Evolutionary conservation across 2,329 filamentous ascomycete species (phyloP).

Genomic region (Diaporthe ilicicola): DNA sequence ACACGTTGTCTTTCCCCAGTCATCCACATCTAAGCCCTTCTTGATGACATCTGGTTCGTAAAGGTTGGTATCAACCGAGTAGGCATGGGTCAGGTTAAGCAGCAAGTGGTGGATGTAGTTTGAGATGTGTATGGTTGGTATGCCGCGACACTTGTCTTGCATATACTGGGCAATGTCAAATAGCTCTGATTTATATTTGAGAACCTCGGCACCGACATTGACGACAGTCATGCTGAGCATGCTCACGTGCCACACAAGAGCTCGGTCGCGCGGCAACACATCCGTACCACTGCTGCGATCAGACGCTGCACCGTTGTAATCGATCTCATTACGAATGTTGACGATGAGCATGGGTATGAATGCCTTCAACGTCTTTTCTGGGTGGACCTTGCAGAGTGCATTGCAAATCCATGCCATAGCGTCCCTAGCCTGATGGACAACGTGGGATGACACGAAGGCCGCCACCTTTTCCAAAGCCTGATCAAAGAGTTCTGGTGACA

Average conservation of each 20-base stretch:
- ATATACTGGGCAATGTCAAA: slow-evolving; percentile 94
- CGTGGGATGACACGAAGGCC: slow-evolving; percentile 89
- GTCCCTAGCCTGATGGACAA: slow-evolving; percentile 95
- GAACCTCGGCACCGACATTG: slow-evolving; percentile 88
- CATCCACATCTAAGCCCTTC: slow-evolving; percentile 75
- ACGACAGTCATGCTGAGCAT: slow-evolving; percentile 98
- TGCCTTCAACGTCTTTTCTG: slow-evolving; percentile 89
- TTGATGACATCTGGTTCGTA: slow-evolving; percentile 82
- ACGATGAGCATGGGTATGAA: slow-evolving; percentile 90
- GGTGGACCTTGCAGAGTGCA: slow-evolving; percentile 93
- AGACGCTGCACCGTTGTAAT: slow-evolving; percentile 94
- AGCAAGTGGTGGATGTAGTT: slow-evolving; percentile 98
- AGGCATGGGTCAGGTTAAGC: slow-evolving; percentile 92
- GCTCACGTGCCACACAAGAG: slow-evolving; percentile 91
- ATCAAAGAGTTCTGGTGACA: slow-evolving; percentile 94
- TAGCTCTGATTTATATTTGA: slow-evolving; percentile 88
- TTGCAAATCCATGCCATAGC: slow-evolving; percentile 99
- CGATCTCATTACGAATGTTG: slow-evolving; percentile 95
- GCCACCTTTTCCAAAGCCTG: slow-evolving; percentile 91
- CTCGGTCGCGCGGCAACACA: slow-evolving; percentile 89
- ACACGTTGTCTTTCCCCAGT: slow-evolving; percentile 85
- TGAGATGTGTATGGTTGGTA: slow-evolving; percentile 94
- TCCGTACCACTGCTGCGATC: slow-evolving; percentile 93
- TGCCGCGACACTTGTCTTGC: slow-evolving; percentile 93
- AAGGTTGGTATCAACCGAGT: slow-evolving; percentile 87